Percentiles rank a stretch among this genome's conserved stretches.
phyloP scores from a whole-genome alignment of 202 grass and related monocot genomes.

The Alloteropsis angusta region DNA sequence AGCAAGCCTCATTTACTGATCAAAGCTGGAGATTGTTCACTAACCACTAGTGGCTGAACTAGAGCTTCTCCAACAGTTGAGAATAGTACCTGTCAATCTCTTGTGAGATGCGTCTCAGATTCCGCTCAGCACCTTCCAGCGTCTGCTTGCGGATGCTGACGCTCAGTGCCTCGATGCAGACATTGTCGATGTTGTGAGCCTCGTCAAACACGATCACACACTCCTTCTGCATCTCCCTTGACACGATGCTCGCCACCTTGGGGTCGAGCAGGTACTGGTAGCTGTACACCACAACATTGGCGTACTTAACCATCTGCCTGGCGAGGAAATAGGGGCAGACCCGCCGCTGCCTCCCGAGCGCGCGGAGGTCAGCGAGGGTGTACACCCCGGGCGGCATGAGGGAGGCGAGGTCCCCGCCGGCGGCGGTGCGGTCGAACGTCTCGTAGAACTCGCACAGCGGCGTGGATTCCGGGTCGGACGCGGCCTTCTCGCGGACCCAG shows the following conservation, averaged over 20 bases:
- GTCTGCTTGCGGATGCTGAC: constrained; percentile 89
- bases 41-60: neutral
- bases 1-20: constrained; percentile 9
- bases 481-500: constrained; percentile 65
- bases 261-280: constrained; percentile 95
- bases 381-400: constrained; percentile 71
- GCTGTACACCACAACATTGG: constrained; percentile 86
- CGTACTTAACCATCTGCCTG: constrained; percentile 72
- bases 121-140: constrained; percentile 61
- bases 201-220: constrained; percentile 84
- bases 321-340: constrained; percentile 92
- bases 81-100: constrained; percentile 81
- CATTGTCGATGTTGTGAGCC: constrained; percentile 95
- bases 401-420: constrained; percentile 37
- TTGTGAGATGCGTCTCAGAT: constrained; percentile 56
- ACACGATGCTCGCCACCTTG: constrained; percentile 84
- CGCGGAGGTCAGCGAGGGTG: constrained; percentile 69
- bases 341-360: constrained; percentile 52
- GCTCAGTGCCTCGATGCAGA: constrained; percentile 85
- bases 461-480: constrained; percentile 36
- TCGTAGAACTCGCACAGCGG: constrained; percentile 72
- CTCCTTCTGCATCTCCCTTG: constrained; percentile 93
- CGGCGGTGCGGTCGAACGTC: constrained; percentile 55
- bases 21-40: neutral
- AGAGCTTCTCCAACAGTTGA: neutral